Evolutionary conservation across 768 basidiomycete genomes (phyloP), one percentile per base, ranked within the genome.

Genomic region (Kwoniella europaea): DNA sequence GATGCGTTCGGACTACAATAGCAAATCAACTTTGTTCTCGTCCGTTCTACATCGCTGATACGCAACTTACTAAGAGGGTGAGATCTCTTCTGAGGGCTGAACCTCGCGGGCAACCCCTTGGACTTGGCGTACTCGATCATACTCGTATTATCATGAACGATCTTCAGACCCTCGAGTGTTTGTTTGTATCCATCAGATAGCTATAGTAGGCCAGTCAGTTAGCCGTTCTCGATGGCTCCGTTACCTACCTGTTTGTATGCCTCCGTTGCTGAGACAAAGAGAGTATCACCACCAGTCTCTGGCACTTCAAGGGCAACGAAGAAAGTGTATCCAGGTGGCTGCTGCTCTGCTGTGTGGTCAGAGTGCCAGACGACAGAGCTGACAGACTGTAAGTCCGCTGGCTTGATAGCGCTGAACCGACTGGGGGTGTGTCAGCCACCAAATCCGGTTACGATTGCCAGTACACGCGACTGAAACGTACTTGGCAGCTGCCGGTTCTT

Each of bases 151-250:
- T 87, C 87, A 75, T 90, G 89, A 7, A 89, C 83, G 16, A 89
- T 88, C 42, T 84, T 82, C 4, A 90, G 84, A 16, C 88, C 88
- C 74, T 89, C 87, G 24, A 90, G 85, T 65, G 86, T 85, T 70
- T 88, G 87, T 79, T 87, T 82, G 85, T 90, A 88, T 71, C 86
- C 87, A 20, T 86, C 86, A 1, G 88, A 89, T 72, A 90, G 87
- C 35, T 87, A 86, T 1, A 7, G 35, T 46, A n/a, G 41, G 16
- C 18, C 2, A 24, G 22, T 42, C 27, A 42, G 10, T 52, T 20
- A 13, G 35, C 16, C 29, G 12, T 10, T 16, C 9, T 18, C 24
- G n/a, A 6, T 53, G 27, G 7, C 3, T 13, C 10, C 7, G 12
- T 41, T n/a, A 73, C 63, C 42, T 42, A 73, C 71, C 10, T 41